Percentiles rank a stretch among this genome's conserved stretches.
phyloP scores from a whole-genome alignment of 176 grass and related monocot species.

The Zoysia japonica region DNA sequence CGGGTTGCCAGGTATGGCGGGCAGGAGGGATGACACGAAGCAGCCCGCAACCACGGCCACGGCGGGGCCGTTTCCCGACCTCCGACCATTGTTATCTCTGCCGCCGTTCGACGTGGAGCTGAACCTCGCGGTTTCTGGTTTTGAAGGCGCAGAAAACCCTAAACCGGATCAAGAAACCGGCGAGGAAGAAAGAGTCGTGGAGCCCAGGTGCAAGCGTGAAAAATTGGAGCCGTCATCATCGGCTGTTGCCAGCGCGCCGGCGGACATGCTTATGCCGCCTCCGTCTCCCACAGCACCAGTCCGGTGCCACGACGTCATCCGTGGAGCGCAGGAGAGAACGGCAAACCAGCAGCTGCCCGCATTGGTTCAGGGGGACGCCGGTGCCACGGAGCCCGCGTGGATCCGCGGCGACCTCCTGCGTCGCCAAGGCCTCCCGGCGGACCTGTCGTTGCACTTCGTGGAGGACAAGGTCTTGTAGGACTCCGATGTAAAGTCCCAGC shows the following conservation, averaged over 20 bases:
- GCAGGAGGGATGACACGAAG: not conserved
- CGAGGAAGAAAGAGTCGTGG: not conserved
- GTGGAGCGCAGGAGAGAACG: not conserved
- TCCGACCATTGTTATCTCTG: too few relatives aligned
- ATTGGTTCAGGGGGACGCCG: too few relatives aligned
- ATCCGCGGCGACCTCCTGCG: not conserved
- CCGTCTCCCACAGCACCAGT: too few relatives aligned
- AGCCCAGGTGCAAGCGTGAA: not conserved
- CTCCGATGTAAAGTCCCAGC: not conserved
- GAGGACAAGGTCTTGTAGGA: not conserved
- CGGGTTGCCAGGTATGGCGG: not conserved
- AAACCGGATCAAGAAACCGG: not conserved
- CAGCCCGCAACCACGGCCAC: not conserved
- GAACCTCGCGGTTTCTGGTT: not conserved
- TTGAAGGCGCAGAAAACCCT: not conserved
- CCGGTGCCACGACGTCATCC: too few relatives aligned
- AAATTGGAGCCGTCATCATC: not conserved
- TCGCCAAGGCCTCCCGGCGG: not conserved
- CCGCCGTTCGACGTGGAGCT: not conserved
- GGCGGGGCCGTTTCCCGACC: not conserved
- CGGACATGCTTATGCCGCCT: too few relatives aligned
- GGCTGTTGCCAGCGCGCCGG: not conserved
- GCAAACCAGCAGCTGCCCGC: not conserved
- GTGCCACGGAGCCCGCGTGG: slow-evolving; percentile 17
- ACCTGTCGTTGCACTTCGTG: slow-evolving; percentile 22